Base-by-base conservation (phyloP, 179 eudicot genomes). In the Vitellaria paradoxa region DNA sequence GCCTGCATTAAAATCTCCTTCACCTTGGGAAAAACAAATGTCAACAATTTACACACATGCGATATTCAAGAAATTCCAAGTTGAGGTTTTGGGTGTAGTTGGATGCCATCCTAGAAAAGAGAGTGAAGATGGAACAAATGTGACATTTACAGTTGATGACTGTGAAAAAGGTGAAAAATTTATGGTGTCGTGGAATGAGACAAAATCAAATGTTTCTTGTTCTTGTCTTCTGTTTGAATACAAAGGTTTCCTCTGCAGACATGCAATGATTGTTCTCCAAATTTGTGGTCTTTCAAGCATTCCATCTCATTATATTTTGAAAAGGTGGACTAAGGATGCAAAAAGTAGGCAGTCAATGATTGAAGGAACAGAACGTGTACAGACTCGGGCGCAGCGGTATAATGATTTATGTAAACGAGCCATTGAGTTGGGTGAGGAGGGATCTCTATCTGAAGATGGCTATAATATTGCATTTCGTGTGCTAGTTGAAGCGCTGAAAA, bases 231-330 rank as follows among this genome's bases (percentile, higher is more conserved):
- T 87, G 76, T 90, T 90, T 67, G 90, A 88, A 78, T 90, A 85
- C 82, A 77, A 73, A 77, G 84, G 80, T 66, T 86, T 79, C 78
- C 92, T 93, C 63, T 93, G 98, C 61, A 77, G 89, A 46, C 89
- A 86, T 82, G 94, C 90, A 47, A 73, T 93, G 89, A 79, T 88
- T 84, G 97, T 93, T 84, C 93, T 93, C 74, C 97, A 90, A 85
- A 83, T 89, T 20, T 84, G 88, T 71, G 91, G 97, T 49, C 79
- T 88, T 79, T 85, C 89, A 50, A 82, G 80, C 75, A 89, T 93
- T 56, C 97, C 97, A 9, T 64, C 89, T 56, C 91, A 85, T 64
- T 92, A 80, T 76, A 82, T 84, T 68, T 50, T 86, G 68, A 80
- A 82, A 72, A 70, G 89, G 72, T 86, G 89, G 89, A 81, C 87